Evolutionary conservation across 2,329 filamentous ascomycete genomes (phyloP), one percentile per base, ranked within the genome.

Genomic region (Alternaria panax): DNA sequence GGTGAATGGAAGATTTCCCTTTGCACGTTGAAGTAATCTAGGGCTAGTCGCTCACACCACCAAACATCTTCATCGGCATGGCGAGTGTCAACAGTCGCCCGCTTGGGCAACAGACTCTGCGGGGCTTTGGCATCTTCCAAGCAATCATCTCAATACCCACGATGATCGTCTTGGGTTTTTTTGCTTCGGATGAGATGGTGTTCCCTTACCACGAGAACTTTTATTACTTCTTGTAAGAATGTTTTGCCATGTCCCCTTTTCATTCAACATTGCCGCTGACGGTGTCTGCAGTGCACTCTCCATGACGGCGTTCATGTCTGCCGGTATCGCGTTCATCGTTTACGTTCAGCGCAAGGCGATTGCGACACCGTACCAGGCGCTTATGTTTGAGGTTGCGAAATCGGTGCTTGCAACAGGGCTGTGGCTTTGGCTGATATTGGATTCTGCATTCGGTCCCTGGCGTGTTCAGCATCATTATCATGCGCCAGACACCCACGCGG

Each of bases 401-500:
- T 52, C 50, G 16, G 36, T 38, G 9, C 12, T 52, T n/a, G 50
- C 50, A 7, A 52, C 50, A 25, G 50, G 50, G 4, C 36, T 52
- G 7, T 52, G 50, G 50, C 50, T 52, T 22, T 52, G 50, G 50
- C 50, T 52, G 16, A 42, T 52, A 1, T 11, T 52, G 24, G 50
- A 52, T 24, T 52, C 50, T 18, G 50, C 50, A 1, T 52, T 40
- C 36, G 50, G 50, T 18, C 50, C 50, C 11, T 11, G 6, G 36
- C 34, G 25, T 20, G 25, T 14, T 12, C 36, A 52, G 14, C 38
- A 41, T n/a, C 38, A 41, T 41, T 18, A 41, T 6, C 38, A 41
- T 41, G 38, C 20, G 5, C 38, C 38, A 22, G 38, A 41, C 18
- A 40, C 38, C 18, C 28, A 52, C 18, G 30, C 20, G 22, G 36